Conservation (phyloP, 2,329 filamentous ascomycete species). For the Diaporthe destruens region DNA sequence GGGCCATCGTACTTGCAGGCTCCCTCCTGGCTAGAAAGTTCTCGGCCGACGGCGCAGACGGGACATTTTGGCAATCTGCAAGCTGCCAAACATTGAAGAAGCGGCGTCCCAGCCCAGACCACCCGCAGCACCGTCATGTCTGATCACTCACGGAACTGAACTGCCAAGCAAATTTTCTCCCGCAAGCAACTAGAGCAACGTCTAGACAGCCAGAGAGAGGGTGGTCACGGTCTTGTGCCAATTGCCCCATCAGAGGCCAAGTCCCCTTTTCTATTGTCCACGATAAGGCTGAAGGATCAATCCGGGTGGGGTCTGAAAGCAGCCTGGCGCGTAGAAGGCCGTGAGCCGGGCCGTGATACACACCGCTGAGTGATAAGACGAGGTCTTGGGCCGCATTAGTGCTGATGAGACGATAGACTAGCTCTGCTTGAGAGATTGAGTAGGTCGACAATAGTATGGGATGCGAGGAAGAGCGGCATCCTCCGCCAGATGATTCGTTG, state of each 20-base stretch:
- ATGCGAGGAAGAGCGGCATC: not conserved
- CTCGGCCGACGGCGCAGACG: not conserved
- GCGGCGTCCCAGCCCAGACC: not conserved
- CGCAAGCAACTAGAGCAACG: not conserved
- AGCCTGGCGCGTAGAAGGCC: too few species aligned
- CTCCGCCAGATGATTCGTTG: not conserved
- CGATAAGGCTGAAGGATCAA: not conserved
- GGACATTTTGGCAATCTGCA: not conserved
- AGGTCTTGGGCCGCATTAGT: slow-evolving; percentile 2
- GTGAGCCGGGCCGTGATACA: not conserved
- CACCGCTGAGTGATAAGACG: not conserved
- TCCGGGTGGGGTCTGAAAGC: too few species aligned
- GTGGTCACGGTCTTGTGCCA: not conserved
- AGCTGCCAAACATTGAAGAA: not conserved
- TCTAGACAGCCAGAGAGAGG: not conserved
- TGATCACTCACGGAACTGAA: not conserved
- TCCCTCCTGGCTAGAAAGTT: not conserved
- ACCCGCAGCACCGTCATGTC: not conserved
- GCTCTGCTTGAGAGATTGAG: not conserved
- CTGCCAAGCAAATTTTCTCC: not conserved
- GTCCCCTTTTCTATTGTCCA: not conserved
- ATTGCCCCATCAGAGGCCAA: not conserved
- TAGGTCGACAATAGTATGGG: not conserved
- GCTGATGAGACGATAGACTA: not conserved
- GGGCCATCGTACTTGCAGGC: slow-evolving; percentile 1